These are phyloP conservation scores for Rhazya stricta DNA, from an alignment of 257 asterid species.

Conservation along the genomic window DNA sequence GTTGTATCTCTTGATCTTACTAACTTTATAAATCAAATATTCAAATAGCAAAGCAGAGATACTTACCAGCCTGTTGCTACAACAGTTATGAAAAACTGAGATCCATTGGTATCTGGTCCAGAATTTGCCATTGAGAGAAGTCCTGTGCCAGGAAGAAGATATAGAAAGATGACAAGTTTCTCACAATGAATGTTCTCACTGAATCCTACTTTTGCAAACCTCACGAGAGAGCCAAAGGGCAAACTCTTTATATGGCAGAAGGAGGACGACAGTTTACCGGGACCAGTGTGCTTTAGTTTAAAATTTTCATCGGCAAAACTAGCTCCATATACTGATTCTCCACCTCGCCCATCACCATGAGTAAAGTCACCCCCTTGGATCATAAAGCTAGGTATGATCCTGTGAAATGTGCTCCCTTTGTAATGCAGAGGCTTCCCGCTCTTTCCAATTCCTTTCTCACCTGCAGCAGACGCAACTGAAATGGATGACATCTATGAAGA, in stretches of 20 bases:
- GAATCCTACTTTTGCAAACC: background rate
- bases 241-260: background rate
- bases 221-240: background rate
- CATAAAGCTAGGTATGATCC: constrained; percentile 93
- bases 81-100: constrained; percentile 83
- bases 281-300: constrained; percentile 69
- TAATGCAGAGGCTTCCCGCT: constrained; percentile 76
- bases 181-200: background rate
- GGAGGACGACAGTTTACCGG: constrained; percentile 46
- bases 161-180: background rate
- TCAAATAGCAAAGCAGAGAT: background rate
- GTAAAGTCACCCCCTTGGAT: constrained; percentile 98
- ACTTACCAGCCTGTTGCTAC: constrained; percentile 68
- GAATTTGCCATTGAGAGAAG: constrained; percentile 88
- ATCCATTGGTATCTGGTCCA: constrained; percentile 84
- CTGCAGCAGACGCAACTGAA: constrained; percentile 31
- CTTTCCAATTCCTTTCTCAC: constrained; percentile 79
- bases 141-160: constrained; percentile 33
- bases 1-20: background rate
- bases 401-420: constrained; percentile 78
- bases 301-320: constrained; percentile 81
- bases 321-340: constrained; percentile 78
- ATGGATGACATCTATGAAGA: background rate
- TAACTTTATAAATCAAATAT: background rate
- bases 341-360: constrained; percentile 88